phyloP scores from a whole-genome alignment of 352 stramenopile species.

The Pythium diclinum region DNA sequence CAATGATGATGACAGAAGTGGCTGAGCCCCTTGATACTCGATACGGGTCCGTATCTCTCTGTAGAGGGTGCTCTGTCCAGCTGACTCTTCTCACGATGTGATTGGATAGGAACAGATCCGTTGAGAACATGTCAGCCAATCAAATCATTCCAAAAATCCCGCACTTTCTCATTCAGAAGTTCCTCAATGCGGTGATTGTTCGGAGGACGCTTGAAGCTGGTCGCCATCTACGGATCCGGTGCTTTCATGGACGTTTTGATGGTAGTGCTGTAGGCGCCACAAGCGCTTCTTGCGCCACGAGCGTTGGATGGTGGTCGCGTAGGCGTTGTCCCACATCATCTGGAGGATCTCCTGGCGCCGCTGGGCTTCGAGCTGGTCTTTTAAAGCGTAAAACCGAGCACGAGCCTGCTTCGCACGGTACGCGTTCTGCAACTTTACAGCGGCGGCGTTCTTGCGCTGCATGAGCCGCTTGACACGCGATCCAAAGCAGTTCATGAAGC shows the following conservation, averaged over 20 bases:
- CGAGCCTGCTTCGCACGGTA: conserved; percentile 63
- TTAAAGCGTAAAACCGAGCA: conserved; percentile 52
- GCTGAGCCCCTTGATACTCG: background rate
- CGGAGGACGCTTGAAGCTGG: background rate
- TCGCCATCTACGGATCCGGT: background rate
- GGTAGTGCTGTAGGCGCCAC: background rate
- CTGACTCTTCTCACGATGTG: conserved; percentile 4
- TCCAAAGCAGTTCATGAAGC: conserved; percentile 39
- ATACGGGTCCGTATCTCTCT: background rate
- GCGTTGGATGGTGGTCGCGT: conserved; percentile 59
- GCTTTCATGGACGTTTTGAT: background rate
- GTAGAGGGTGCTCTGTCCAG: background rate
- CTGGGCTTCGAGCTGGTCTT: conserved; percentile 56
- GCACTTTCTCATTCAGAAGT: background rate
- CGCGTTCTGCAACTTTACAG: conserved; percentile 49
- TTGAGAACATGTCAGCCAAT: background rate
- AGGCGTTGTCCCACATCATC: conserved; percentile 71
- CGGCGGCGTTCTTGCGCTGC: conserved; percentile 29
- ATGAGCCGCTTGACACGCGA: conserved; percentile 33
- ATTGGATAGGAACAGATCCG: background rate
- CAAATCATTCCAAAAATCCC: background rate
- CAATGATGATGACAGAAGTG: conserved; percentile 2
- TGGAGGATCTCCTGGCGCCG: conserved; percentile 45
- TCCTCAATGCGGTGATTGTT: too few species aligned
- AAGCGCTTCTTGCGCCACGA: conserved; percentile 42